phyloP scores from a whole-genome alignment of 2,329 filamentous ascomycete species.

The Venturia oleaginea region DNA sequence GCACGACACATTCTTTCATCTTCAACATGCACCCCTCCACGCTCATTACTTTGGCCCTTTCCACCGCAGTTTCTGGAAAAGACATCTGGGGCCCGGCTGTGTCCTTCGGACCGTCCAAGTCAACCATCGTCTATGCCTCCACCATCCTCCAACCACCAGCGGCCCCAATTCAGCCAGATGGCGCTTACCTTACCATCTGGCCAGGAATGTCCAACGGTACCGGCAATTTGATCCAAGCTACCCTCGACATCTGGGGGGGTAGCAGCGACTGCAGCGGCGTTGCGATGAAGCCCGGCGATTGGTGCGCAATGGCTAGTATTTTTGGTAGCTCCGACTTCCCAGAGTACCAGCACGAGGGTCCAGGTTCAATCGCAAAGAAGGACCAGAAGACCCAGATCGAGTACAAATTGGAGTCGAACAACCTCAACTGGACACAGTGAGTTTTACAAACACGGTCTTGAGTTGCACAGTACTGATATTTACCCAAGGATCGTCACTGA shows the following conservation, averaged over 20 bases:
- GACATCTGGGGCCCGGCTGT: not conserved
- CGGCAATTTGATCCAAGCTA: slow-evolving; percentile 35
- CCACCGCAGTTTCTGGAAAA: not conserved
- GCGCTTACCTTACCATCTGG: slow-evolving; percentile 24
- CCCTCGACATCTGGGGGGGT: slow-evolving; percentile 23
- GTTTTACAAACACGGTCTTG: not conserved
- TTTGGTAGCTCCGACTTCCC: not conserved
- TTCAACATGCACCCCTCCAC: not conserved
- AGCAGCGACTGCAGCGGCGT: not conserved
- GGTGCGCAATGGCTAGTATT: not conserved
- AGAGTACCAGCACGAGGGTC: not conserved
- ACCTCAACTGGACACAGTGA: slow-evolving; percentile 6
- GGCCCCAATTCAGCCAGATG: not conserved
- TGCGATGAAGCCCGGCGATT: not conserved
- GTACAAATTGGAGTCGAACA: not conserved
- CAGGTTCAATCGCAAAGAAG: not conserved
- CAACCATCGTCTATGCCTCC: not conserved
- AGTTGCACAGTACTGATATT: not conserved
- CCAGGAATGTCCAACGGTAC: slow-evolving; percentile 39
- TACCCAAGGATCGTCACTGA: not conserved
- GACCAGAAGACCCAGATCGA: not conserved
- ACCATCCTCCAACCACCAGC: not conserved
- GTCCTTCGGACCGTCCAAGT: slow-evolving; percentile 1
- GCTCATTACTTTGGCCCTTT: not conserved
- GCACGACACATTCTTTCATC: not conserved